Evolutionary conservation across 306 rosid species (phyloP), one percentile per base, ranked within the genome.

Genomic region (Urtica urens): DNA sequence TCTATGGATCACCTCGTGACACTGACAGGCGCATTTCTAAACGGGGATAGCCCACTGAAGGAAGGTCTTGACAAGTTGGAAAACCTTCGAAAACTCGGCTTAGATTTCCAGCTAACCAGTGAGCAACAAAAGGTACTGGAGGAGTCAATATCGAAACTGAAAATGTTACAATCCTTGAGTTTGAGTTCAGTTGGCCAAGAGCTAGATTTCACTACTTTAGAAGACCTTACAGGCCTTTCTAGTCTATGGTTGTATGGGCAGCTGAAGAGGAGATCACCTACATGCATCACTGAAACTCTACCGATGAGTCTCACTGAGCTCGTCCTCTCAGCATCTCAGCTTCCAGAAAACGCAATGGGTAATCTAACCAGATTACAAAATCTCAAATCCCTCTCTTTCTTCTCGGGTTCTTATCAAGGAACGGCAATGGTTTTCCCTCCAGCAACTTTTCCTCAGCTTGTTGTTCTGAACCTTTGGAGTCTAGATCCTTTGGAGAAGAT

Each of bases 241-340:
- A 44, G 26, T 26, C 40, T 51, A 3, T 21, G 44, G 22, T 39
- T 57, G 33, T 43, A 1, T 19, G 64, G 71, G 12, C 19, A 6
- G 26, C 46, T 57, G 4, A 26, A 58, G 15, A 24, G 3, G 4
- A 10, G 15, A 6, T 15, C 24, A 15, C n/a, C n/a, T n/a, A n/a
- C n/a, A n/a, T 5, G 7, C 33, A 23, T 46, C 20, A 6, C 27
- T 34, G 9, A 15, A 8, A 23, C 12, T 11, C 49, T 48, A 7
- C 70, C 64, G 0, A 9, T 11, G 12, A 55, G 46, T 33, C 62
- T 64, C 23, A 46, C 56, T 7, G 63, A 64, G 17, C 51, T 64
- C 14, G 48, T 42, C 57, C 31, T 64, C 14, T 64, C 57, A 0
- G 69, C 57, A 4, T 3, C 57, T 29, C 28, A 15, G 15, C 48